Base-by-base conservation (phyloP, 192 early-diverging fungal genomes). In the Backusella luteola region DNA sequence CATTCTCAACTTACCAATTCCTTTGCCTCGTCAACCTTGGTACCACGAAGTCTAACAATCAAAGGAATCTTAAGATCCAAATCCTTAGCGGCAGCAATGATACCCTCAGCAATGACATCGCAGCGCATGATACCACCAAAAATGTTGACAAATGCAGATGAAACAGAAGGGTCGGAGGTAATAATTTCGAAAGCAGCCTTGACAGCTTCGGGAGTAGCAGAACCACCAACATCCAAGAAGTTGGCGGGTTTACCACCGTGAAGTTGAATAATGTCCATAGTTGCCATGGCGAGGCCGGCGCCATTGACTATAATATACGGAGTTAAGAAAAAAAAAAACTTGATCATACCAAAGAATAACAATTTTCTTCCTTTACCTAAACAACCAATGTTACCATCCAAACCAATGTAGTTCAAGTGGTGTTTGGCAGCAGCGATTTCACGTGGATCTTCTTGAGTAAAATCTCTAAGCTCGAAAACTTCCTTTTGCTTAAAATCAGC, bases 121-220 rank as follows among this genome's bases (percentile, higher is more conserved):
- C 97, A 99, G 72, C 97, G 93, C 97, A 99, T 99, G 84, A 99
- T 99, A 73, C 97, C 98, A 78, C 98, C 97, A 80, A 99, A 99
- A 82, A 99, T 99, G 89, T 99, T 99, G 80, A 98, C 96, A 77
- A 99, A 94, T 76, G 97, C 96, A 63, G 96, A 95, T n/a, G 94
- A 93, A 15, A 99, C 97, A 69, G 89, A 88, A n/a, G 95, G 92
- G 76, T 99, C 98, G 23, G 96, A 96, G 82, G 93, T 93, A 87
- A 99, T 99, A 76, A 98, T 98, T 88, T 99, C 97, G 90, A 99
- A 98, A 41, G 98, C 98, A 82, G 98, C 97, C 66, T 94, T 95
- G 76, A 99, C 97, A 86, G 97, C 96, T 76, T 96, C 91, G 70
- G 96, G 90, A 26, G 93, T 95, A 70, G 98, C 97, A 80, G 95